These are phyloP conservation scores for Lactarius hatsudake DNA, from an alignment of 768 basidiomycete species.

Conservation along the genomic window DNA sequence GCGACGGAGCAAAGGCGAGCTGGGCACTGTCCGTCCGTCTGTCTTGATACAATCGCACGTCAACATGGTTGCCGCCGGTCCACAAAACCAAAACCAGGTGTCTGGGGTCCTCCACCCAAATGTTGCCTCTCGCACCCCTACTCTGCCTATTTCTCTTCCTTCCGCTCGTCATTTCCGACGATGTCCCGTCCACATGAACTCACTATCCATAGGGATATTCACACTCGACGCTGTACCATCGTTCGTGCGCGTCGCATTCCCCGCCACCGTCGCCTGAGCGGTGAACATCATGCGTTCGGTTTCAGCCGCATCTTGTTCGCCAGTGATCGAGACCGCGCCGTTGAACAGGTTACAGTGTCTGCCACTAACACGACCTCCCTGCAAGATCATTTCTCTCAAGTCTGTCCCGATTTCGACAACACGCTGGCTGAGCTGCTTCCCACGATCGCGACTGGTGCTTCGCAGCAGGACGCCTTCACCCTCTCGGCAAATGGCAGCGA, in stretches of 20 bases:
- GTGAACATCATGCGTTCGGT: conserved; percentile 14
- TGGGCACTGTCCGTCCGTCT: background rate
- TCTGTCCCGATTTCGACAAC: conserved; percentile 9
- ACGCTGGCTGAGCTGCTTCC: background rate
- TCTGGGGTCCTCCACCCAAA: background rate
- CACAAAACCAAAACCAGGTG: background rate
- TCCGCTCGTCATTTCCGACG: background rate
- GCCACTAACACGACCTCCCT: background rate
- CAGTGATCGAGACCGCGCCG: conserved; percentile 4
- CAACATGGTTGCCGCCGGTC: background rate
- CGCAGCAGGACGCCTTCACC: conserved; percentile 15
- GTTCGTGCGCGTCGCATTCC: conserved; percentile 14
- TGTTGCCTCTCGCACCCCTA: background rate
- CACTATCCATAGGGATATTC: conserved; percentile 22
- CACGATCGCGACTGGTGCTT: too few species aligned
- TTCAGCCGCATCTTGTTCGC: conserved; percentile 3
- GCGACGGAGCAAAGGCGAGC: background rate
- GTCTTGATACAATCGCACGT: background rate
- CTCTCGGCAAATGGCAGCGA: background rate
- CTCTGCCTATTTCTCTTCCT: background rate
- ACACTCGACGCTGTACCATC: conserved; percentile 23
- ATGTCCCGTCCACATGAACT: conserved; percentile 27
- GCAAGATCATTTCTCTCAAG: conserved; percentile 2
- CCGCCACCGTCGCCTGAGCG: conserved; percentile 21
- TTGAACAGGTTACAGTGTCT: conserved; percentile 6